A percentile compares a stretch with the other conserved stretches of the same genome.
These are phyloP conservation scores for Diaporthe longicolla DNA, from an alignment of 2,329 filamentous ascomycete genomes.

Conservation along the genomic window DNA sequence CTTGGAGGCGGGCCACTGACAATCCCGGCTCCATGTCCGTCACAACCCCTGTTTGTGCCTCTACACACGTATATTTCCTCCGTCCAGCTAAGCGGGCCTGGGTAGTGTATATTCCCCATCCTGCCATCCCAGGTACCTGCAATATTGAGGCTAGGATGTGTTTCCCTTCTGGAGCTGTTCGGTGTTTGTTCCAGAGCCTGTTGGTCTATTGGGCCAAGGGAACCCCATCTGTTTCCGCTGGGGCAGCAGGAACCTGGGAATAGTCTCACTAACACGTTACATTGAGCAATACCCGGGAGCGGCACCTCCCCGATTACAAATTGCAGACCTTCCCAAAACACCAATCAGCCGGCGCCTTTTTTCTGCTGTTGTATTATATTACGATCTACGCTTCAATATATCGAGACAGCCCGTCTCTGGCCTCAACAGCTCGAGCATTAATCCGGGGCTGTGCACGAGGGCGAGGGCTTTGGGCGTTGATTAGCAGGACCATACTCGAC, in stretches of 20 bases:
- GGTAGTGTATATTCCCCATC: background rate
- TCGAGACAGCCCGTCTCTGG: background rate
- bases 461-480: background rate
- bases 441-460: background rate
- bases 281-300: constrained; percentile 17
- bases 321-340: constrained; percentile 2
- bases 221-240: constrained; percentile 12
- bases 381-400: constrained; percentile 25
- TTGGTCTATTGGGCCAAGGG: background rate
- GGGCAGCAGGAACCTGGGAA: constrained; percentile 24
- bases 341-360: background rate
- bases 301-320: constrained; percentile 32
- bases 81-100: constrained; percentile 3
- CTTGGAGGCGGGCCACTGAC: constrained; percentile 24
- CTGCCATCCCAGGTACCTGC: background rate
- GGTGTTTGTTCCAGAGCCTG: constrained; percentile 10
- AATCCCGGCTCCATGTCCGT: constrained; percentile 28
- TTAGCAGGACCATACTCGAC: constrained; percentile 3
- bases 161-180: background rate
- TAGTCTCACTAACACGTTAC: constrained; percentile 34
- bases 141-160: background rate
- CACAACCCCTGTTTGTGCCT: constrained; percentile 5
- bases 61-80: background rate
- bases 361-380: background rate
- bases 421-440: background rate